phyloP scores from a whole-genome alignment of 1,284 basidiomycete species.

The Melampsora larici-populina region DNA sequence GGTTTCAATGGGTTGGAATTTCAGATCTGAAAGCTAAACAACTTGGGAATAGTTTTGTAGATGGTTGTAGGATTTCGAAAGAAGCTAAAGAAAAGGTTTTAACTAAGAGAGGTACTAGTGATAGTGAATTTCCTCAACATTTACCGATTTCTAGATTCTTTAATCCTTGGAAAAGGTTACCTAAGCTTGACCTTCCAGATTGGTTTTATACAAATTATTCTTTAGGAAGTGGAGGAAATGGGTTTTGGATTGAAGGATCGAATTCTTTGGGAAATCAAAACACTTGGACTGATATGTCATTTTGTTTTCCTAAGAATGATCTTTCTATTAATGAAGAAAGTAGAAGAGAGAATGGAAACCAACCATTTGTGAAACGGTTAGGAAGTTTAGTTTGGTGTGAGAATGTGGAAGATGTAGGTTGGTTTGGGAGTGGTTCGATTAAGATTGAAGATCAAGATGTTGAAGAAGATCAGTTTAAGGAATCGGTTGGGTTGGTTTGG shows the following conservation, averaged over 20 bases:
- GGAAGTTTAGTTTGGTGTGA: slow-evolving; percentile 26
- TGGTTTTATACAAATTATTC: slow-evolving; percentile 42
- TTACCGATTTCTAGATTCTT: slow-evolving; percentile 2
- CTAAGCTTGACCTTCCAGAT: not conserved
- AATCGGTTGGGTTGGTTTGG: slow-evolving; percentile 18
- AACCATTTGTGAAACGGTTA: not conserved
- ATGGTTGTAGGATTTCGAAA: slow-evolving; percentile 22
- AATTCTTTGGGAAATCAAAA: not conserved
- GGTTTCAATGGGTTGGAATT: slow-evolving; percentile 32
- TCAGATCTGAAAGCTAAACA: not conserved
- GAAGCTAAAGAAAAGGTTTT: slow-evolving; percentile 1
- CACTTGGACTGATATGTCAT: slow-evolving; percentile 32
- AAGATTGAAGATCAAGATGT: not conserved
- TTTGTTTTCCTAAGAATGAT: slow-evolving; percentile 36
- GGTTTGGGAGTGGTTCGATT: slow-evolving; percentile 32
- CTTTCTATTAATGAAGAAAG: slow-evolving; percentile 17
- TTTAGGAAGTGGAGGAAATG: slow-evolving; percentile 27
- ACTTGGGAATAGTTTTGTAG: slow-evolving; percentile 18
- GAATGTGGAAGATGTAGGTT: slow-evolving; percentile 20
- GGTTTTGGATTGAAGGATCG: slow-evolving; percentile 28
- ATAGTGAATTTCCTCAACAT: slow-evolving; percentile 37
- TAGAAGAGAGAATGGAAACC: not conserved
- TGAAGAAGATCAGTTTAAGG: not conserved
- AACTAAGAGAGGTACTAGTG: slow-evolving; percentile 2
- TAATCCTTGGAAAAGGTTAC: not conserved